Percentiles rank a stretch among this genome's conserved stretches.
phyloP scores from a whole-genome alignment of 2,329 filamentous ascomycete species.

The Claviceps citrina region DNA sequence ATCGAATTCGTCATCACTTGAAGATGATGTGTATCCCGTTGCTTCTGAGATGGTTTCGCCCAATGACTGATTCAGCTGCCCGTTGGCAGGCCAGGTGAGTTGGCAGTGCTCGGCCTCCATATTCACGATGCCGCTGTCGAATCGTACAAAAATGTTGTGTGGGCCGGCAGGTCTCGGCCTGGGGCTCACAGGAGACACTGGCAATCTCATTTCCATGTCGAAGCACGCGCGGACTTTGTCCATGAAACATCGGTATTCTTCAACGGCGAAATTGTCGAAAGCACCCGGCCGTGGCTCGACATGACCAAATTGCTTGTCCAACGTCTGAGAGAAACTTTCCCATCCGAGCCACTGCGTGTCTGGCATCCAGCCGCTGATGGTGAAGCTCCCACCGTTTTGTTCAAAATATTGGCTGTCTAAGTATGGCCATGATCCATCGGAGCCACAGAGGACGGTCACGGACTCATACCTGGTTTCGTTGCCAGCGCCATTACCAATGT shows the following conservation, averaged over 20 bases:
- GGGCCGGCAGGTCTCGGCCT: conserved; percentile 14
- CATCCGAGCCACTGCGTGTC: conserved; percentile 20
- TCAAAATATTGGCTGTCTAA: conserved; percentile 21
- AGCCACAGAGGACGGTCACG: conserved; percentile 11
- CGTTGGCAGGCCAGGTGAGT: conserved; percentile 14
- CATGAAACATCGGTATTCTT: conserved; percentile 11
- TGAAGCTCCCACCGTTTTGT: conserved; percentile 22
- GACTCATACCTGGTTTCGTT: not conserved
- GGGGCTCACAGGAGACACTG: conserved; percentile 12
- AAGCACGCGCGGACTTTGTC: conserved; percentile 24
- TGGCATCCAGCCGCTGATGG: conserved; percentile 30
- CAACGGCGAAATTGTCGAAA: conserved; percentile 3
- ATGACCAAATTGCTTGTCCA: conserved; percentile 12
- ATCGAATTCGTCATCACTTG: conserved; percentile 8
- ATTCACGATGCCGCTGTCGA: conserved; percentile 9
- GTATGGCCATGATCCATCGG: conserved; percentile 18
- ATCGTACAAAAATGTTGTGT: conserved; percentile 19
- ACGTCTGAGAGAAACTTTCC: conserved; percentile 14
- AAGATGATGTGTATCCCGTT: conserved; percentile 4
- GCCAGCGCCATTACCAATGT: not conserved
- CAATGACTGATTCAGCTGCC: conserved; percentile 12
- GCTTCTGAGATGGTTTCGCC: not conserved
- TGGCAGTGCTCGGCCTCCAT: not conserved
- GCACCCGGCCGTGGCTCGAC: not conserved
- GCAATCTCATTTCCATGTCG: conserved; percentile 30